A percentile compares a stretch with the other conserved stretches of the same genome.
Evolutionary conservation across 2,329 filamentous ascomycete species (phyloP).

Genomic region (Ophioceras dolichostomum): DNA sequence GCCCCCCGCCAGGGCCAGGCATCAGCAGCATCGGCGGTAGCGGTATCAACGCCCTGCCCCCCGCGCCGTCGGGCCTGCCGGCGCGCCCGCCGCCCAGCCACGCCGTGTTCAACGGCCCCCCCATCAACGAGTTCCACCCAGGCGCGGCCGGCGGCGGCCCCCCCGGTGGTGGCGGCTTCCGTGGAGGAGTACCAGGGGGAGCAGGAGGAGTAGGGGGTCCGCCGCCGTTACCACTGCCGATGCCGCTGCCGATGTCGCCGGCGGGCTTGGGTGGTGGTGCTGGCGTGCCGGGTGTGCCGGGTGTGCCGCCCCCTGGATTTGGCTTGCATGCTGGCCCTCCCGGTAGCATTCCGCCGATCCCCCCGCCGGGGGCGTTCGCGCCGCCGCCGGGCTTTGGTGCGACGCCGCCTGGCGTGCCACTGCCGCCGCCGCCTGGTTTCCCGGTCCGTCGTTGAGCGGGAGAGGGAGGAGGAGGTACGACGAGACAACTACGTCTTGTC

Average conservation of each 20-base stretch:
- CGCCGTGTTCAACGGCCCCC: constrained; percentile 29
- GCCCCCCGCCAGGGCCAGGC: constrained; percentile 1
- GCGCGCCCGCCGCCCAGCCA: constrained; percentile 35
- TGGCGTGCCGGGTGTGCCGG: background rate
- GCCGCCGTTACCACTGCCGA: constrained; percentile 5
- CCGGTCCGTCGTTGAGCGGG: background rate
- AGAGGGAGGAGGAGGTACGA: too few relatives aligned
- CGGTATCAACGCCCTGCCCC: constrained; percentile 25
- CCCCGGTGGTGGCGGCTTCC: constrained; percentile 8
- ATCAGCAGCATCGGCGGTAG: constrained; percentile 8
- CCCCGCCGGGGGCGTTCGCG: constrained; percentile 29
- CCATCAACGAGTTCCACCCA: constrained; percentile 29
- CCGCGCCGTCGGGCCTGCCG: constrained; percentile 36
- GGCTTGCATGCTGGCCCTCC: too few relatives aligned
- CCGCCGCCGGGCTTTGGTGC: constrained; percentile 29
- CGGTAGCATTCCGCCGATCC: constrained; percentile 15
- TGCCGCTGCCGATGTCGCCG: constrained; percentile 11
- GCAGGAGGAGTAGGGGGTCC: too few relatives aligned
- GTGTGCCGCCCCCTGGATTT: constrained; percentile 23
- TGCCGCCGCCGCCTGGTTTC: constrained; percentile 2
- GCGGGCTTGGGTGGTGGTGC: constrained; percentile 21
- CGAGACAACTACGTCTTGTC: too few relatives aligned
- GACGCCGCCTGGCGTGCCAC: constrained; percentile 5
- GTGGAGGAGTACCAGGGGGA: constrained; percentile 21
- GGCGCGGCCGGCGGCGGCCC: constrained; percentile 24